phyloP scores from a whole-genome alignment of 768 basidiomycete species.

The Russula virescens region DNA sequence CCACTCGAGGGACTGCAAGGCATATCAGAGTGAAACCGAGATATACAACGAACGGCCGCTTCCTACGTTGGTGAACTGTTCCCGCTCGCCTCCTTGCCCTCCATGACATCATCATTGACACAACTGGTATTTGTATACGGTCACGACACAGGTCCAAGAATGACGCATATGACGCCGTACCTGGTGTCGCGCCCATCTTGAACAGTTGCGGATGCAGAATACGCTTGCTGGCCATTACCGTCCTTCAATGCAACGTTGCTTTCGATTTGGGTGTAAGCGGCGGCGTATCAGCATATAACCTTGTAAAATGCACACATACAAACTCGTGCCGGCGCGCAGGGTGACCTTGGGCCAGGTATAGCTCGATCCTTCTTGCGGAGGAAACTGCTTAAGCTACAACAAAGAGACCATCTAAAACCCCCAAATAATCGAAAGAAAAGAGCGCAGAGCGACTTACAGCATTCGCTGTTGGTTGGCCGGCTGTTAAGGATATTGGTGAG shows the following conservation, averaged over 20 bases:
- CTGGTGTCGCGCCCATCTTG: constrained; percentile 32
- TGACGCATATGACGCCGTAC: constrained; percentile 28
- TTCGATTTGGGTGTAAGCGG: constrained; percentile 4
- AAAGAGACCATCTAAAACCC: not conserved
- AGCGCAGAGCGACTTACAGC: constrained; percentile 38
- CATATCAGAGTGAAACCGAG: not conserved
- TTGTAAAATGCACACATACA: constrained; percentile 38
- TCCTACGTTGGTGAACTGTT: not conserved
- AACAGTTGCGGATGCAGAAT: constrained; percentile 47
- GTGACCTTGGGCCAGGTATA: constrained; percentile 52
- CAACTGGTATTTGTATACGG: constrained; percentile 6
- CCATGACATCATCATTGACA: constrained; percentile 8
- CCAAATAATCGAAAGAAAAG: not conserved
- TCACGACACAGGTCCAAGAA: not conserved
- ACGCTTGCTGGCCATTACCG: constrained; percentile 46
- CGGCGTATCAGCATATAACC: not conserved
- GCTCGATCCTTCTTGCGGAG: constrained; percentile 36
- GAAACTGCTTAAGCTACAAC: constrained; percentile 50
- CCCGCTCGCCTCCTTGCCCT: constrained; percentile 9
- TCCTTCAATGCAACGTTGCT: constrained; percentile 60
- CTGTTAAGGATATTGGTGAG: constrained; percentile 31
- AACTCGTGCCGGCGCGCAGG: constrained; percentile 36
- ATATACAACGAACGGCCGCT: not conserved
- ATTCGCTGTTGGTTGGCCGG: constrained; percentile 44
- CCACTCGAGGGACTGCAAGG: not conserved